A percentile compares a stretch with the other conserved stretches of the same genome.
phyloP scores from a whole-genome alignment of 306 rosid genomes.

The Fragaria ananassa region DNA sequence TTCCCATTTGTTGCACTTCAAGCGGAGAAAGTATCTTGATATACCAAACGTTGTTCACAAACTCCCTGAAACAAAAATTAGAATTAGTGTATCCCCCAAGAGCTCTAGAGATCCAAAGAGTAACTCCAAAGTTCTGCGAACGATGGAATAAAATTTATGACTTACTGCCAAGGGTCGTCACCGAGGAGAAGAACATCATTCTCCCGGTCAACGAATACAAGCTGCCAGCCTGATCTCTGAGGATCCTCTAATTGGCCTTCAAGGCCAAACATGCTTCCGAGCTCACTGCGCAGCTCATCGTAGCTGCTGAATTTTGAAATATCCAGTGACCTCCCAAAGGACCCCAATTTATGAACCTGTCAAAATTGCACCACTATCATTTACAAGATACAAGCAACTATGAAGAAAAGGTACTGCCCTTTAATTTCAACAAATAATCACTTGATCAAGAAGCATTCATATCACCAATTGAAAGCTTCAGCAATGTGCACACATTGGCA shows the following conservation, averaged over 20 bases:
- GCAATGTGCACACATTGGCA: not conserved
- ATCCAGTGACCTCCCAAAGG: constrained; percentile 77
- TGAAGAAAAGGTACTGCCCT: not conserved
- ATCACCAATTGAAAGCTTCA: no score
- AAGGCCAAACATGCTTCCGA: constrained; percentile 73
- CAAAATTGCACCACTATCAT: constrained; percentile 24
- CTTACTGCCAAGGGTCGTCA: constrained; percentile 87
- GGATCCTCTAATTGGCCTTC: constrained; percentile 77
- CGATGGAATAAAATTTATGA: constrained; percentile 5
- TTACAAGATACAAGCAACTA: not conserved
- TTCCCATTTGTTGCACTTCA: constrained; percentile 71
- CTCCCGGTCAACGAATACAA: constrained; percentile 83
- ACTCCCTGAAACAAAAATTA: constrained; percentile 46
- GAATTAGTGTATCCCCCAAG: not conserved
- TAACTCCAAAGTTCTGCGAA: not conserved
- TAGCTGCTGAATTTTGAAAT: constrained; percentile 71
- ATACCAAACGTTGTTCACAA: constrained; percentile 67
- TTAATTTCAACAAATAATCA: not conserved
- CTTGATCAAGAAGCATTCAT: not conserved
- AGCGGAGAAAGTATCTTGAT: constrained; percentile 64
- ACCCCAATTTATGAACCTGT: constrained; percentile 70
- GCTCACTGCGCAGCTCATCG: constrained; percentile 68
- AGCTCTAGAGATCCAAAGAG: not conserved
- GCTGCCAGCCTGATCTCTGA: constrained; percentile 96
- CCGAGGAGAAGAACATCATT: constrained; percentile 81